A percentile compares a stretch with the other conserved stretches of the same genome.
Evolutionary conservation across 148 eudicot genomes (phyloP).

Genomic region (Chenopodium formosanum): DNA sequence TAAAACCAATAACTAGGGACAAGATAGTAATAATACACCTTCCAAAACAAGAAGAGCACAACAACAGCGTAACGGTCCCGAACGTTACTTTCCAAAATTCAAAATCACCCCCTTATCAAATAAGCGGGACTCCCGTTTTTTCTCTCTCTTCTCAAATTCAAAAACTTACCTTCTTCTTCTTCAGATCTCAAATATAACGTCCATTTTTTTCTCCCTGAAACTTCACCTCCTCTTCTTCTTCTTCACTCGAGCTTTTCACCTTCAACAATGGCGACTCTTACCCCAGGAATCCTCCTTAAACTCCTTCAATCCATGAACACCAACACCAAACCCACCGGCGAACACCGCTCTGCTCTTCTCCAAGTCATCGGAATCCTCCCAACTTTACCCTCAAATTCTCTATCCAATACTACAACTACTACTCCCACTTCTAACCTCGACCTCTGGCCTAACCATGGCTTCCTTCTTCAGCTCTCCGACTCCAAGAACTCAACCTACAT

Average conservation of each 20-base stretch:
- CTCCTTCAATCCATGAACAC: slow-evolving; percentile 87
- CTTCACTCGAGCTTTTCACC: not conserved
- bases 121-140: slow-evolving; percentile 5
- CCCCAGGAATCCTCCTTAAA: slow-evolving; percentile 83
- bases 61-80: slow-evolving; percentile 7
- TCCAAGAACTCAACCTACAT: slow-evolving; percentile 83
- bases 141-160: slow-evolving; percentile 29
- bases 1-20: too few relatives aligned
- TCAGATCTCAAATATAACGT: slow-evolving; percentile 29
- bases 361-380: slow-evolving; percentile 89
- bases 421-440: slow-evolving; percentile 36
- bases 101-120: not conserved
- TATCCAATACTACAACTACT: slow-evolving; percentile 25
- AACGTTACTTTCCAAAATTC: slow-evolving; percentile 3
- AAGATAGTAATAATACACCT: too few relatives aligned
- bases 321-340: slow-evolving; percentile 65
- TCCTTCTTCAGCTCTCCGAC: slow-evolving; percentile 77
- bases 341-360: slow-evolving; percentile 85
- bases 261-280: slow-evolving; percentile 68
- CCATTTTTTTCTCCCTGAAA: not conserved
- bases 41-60: too few relatives aligned
- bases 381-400: slow-evolving; percentile 37
- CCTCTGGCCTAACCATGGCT: slow-evolving; percentile 67
- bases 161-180: slow-evolving; percentile 17
- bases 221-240: not conserved